These are phyloP conservation scores for Rhodotorula kratochvilovae DNA, from an alignment of 768 basidiomycete genomes.

Conservation along the genomic window DNA sequence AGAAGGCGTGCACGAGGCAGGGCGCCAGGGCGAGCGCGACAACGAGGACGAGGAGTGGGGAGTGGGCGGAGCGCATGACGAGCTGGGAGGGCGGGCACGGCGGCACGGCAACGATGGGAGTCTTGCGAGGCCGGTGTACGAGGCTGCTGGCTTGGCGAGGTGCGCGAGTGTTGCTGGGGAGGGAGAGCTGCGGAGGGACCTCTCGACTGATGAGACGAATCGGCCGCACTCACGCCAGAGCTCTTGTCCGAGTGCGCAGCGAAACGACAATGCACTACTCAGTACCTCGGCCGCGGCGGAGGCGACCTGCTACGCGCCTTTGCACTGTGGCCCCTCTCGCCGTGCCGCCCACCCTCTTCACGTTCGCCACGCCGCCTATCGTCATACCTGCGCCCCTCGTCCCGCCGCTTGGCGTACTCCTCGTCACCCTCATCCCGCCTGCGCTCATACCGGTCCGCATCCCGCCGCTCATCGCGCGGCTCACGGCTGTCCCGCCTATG, in stretches of 20 bases:
- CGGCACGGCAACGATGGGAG: neutral
- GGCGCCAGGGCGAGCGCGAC: neutral
- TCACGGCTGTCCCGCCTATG: neutral
- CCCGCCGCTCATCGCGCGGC: neutral
- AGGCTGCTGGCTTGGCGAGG: too few species aligned
- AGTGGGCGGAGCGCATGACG: too few species aligned
- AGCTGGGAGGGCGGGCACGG: neutral
- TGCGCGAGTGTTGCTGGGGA: too few species aligned
- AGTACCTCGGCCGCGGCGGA: neutral
- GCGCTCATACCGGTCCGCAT: neutral
- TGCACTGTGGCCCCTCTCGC: neutral
- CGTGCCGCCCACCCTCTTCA: neutral
- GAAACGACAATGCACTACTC: too few species aligned
- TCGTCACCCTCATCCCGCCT: neutral
- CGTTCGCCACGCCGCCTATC: neutral
- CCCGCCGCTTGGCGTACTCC: neutral
- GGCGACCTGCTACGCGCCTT: neutral
- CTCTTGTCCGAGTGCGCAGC: too few species aligned
- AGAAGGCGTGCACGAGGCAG: slow-evolving; percentile 13
- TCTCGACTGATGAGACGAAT: too few species aligned
- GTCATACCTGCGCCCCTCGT: neutral
- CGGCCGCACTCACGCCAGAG: too few species aligned
- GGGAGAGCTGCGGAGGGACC: too few species aligned
- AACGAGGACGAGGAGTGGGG: slow-evolving; percentile 2
- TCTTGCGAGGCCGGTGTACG: too few species aligned